Evolutionary conservation across 164 flowering plant species (phyloP).

Genomic region (Berberis vulgaris): DNA sequence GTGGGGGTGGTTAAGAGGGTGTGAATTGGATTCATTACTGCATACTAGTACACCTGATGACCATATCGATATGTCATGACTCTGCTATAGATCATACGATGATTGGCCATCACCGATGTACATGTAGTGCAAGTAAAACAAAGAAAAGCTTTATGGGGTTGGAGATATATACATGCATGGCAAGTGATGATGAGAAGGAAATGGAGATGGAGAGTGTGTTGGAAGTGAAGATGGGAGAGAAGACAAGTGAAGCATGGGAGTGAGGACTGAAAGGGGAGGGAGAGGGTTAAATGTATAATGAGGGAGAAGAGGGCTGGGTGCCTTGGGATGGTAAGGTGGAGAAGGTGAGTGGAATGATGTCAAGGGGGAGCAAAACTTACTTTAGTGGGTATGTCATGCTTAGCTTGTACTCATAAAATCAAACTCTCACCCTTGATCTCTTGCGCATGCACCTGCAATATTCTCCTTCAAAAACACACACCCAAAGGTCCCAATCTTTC

Average conservation of each 20-base stretch:
- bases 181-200: conserved; percentile 2
- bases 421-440: conserved; percentile 10
- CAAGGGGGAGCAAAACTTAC: conserved; percentile 35
- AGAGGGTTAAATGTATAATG: conserved; percentile 21
- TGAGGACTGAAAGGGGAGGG: conserved; percentile 5
- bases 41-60: too few species aligned
- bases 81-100: too few species aligned
- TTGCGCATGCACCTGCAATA: conserved; percentile 46
- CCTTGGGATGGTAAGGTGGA: conserved; percentile 63
- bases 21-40: too few species aligned
- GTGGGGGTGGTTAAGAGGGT: too few species aligned
- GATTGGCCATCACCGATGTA: too few species aligned
- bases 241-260: conserved; percentile 10
- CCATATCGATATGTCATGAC: too few species aligned
- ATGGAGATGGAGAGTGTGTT: neutral
- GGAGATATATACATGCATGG: neutral
- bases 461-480: conserved; percentile 26
- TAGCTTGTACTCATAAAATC: conserved; percentile 58
- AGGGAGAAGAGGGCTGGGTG: conserved; percentile 13
- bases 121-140: too few species aligned
- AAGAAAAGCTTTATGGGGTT: too few species aligned
- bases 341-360: conserved; percentile 83
- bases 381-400: conserved; percentile 65
- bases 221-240: neutral
- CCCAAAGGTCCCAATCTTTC: conserved; percentile 25